Conservation (phyloP, 345 rosid genomes). For the Salix udensis region DNA sequence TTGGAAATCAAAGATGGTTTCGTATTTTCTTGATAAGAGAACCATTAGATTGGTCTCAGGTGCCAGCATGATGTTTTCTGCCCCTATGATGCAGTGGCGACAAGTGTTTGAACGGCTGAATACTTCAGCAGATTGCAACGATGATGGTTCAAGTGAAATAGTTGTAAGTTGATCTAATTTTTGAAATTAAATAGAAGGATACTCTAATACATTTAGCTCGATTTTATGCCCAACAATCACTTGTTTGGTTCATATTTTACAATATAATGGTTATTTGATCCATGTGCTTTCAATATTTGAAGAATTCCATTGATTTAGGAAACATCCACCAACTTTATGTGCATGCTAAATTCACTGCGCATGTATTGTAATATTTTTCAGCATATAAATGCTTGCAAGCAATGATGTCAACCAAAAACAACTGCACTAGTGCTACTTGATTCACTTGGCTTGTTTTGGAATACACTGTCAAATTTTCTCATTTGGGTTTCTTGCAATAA, state of each 20-base stretch:
- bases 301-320: not conserved
- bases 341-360: no score
- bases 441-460: no score
- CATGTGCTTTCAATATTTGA: not conserved
- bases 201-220: not conserved
- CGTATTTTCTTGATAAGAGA: constrained; percentile 64
- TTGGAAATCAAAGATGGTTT: constrained; percentile 56
- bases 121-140: constrained; percentile 26
- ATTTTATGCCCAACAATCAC: not conserved
- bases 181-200: constrained; percentile 1
- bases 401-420: no score
- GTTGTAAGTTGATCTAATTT: constrained; percentile 43
- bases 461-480: no score
- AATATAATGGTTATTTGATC: not conserved
- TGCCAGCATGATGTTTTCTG: constrained; percentile 66
- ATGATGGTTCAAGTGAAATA: constrained; percentile 38
- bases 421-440: no score
- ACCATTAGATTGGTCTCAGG: constrained; percentile 73
- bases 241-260: not conserved
- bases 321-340: not conserved
- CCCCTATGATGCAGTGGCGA: constrained; percentile 54
- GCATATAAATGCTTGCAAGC: no score
- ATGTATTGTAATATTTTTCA: no score
- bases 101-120: constrained; percentile 48
- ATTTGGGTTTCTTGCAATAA: no score